These are phyloP conservation scores for Mytilinidion resinicola DNA, from an alignment of 495 filamentous ascomycete species.

Conservation along the genomic window DNA sequence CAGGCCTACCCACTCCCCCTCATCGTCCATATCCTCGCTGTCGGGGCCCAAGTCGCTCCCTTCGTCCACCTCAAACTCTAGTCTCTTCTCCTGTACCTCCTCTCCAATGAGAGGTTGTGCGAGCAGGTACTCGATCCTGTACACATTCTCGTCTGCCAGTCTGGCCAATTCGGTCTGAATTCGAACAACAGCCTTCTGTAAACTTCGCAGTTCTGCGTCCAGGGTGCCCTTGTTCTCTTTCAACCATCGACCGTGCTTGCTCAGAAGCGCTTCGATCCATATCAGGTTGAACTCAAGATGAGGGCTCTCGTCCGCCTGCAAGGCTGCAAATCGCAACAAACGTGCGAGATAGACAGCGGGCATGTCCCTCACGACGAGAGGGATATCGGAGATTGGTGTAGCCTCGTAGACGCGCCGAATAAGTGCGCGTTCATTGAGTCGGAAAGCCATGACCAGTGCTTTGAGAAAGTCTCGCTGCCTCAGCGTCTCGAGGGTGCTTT, in stretches of 20 bases:
- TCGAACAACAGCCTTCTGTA: conserved; percentile 67
- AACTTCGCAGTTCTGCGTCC: conserved; percentile 71
- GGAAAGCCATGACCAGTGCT: conserved; percentile 93
- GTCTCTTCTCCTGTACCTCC: conserved; percentile 1
- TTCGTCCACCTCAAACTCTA: neutral
- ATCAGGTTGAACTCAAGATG: conserved; percentile 89
- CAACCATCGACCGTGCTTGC: conserved; percentile 73
- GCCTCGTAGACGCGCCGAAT: conserved; percentile 78
- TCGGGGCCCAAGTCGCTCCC: neutral
- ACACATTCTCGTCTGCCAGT: conserved; percentile 79
- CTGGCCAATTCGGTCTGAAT: conserved; percentile 56
- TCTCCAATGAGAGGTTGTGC: conserved; percentile 27
- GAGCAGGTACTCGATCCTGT: conserved; percentile 76
- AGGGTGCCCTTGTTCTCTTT: conserved; percentile 69
- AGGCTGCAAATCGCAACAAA: conserved; percentile 76
- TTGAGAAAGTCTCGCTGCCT: conserved; percentile 77
- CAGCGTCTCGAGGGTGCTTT: conserved; percentile 67
- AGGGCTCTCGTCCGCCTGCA: conserved; percentile 80
- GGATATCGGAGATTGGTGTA: conserved; percentile 68
- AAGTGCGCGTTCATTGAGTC: conserved; percentile 73
- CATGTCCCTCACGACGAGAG: conserved; percentile 69
- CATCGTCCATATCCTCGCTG: neutral
- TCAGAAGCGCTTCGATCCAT: conserved; percentile 84
- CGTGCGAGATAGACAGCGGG: conserved; percentile 81
- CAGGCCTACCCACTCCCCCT: neutral